phyloP scores from a whole-genome alignment of 176 grass and related monocot genomes.

The Tillandsia fasciculata region DNA sequence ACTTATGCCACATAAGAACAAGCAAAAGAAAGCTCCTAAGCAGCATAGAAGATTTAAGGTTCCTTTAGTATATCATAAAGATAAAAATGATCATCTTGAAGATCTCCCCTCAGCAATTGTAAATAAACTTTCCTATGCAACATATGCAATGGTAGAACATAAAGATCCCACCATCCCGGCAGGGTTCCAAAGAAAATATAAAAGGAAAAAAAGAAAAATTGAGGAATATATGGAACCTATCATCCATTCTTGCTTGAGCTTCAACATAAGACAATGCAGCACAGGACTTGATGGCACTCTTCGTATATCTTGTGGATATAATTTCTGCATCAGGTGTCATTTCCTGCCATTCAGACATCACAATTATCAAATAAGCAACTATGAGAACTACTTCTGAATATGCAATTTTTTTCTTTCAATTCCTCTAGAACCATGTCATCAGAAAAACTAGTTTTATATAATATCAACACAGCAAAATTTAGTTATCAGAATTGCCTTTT shows the following conservation, averaged over 20 bases:
- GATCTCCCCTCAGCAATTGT: not conserved
- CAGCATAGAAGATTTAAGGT: not conserved
- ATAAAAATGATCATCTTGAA: not conserved
- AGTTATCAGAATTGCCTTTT: too few species aligned
- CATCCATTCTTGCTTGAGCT: slow-evolving; percentile 99
- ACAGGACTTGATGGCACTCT: slow-evolving; percentile 93
- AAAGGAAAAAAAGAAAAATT: not conserved
- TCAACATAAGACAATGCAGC: slow-evolving; percentile 97
- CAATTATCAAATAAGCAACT: not conserved
- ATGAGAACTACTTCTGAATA: not conserved
- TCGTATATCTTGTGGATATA: slow-evolving; percentile 75
- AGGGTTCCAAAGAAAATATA: not conserved
- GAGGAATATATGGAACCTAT: slow-evolving; percentile 38
- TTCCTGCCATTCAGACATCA: slow-evolving; percentile 41
- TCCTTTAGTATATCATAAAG: not conserved
- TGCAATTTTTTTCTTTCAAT: not conserved
- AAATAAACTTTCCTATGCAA: not conserved
- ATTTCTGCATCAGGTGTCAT: slow-evolving; percentile 88
- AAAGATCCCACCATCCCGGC: not conserved
- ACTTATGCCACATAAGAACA: slow-evolving; percentile 16
- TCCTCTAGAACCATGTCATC: too few species aligned
- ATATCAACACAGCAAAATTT: too few species aligned
- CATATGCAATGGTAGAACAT: too few species aligned
- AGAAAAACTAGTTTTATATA: too few species aligned
- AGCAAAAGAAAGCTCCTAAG: not conserved